Percentiles rank a stretch among this genome's conserved stretches.
Evolutionary conservation across 2,329 filamentous ascomycete genomes (phyloP).

Genomic region (Curvularia eragrostidis): DNA sequence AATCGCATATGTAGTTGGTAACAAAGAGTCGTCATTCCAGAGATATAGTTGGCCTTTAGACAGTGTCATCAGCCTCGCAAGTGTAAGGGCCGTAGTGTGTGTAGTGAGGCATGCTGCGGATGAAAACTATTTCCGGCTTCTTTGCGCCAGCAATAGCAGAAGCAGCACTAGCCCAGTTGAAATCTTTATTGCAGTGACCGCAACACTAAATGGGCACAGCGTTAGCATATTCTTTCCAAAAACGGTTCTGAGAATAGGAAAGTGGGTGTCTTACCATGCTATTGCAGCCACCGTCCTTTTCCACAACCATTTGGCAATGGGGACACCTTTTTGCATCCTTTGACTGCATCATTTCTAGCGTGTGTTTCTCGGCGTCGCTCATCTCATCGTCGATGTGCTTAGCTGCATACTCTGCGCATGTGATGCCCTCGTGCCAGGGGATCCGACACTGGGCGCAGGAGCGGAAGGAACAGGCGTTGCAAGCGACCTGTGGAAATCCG

Average conservation of each 20-base stretch:
- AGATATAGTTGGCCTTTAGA: background rate
- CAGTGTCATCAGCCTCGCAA: slow-evolving; percentile 3
- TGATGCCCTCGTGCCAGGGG: slow-evolving; percentile 34
- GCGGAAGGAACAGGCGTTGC: slow-evolving; percentile 26
- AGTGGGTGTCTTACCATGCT: slow-evolving; percentile 19
- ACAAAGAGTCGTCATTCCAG: background rate
- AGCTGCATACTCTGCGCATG: slow-evolving; percentile 33
- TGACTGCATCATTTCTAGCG: slow-evolving; percentile 31
- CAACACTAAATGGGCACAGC: slow-evolving; percentile 15
- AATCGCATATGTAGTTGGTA: background rate
- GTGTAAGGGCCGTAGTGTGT: background rate
- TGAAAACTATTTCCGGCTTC: slow-evolving; percentile 16
- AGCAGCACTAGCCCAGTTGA: slow-evolving; percentile 37
- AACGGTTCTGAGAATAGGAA: background rate
- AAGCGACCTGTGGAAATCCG: slow-evolving; percentile 38
- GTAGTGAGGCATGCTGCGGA: slow-evolving; percentile 3
- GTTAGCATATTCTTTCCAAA: background rate
- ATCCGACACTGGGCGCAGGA: slow-evolving; percentile 32
- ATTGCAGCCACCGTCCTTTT: slow-evolving; percentile 41
- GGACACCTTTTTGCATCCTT: slow-evolving; percentile 40
- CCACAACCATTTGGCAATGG: slow-evolving; percentile 40
- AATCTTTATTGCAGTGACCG: slow-evolving; percentile 31
- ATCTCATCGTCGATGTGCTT: slow-evolving; percentile 28
- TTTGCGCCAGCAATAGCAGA: slow-evolving; percentile 29
- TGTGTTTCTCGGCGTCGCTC: slow-evolving; percentile 30